These are phyloP conservation scores for Krasilnikovozyma curviuscula DNA, from an alignment of 768 basidiomycete genomes.

Conservation along the genomic window DNA sequence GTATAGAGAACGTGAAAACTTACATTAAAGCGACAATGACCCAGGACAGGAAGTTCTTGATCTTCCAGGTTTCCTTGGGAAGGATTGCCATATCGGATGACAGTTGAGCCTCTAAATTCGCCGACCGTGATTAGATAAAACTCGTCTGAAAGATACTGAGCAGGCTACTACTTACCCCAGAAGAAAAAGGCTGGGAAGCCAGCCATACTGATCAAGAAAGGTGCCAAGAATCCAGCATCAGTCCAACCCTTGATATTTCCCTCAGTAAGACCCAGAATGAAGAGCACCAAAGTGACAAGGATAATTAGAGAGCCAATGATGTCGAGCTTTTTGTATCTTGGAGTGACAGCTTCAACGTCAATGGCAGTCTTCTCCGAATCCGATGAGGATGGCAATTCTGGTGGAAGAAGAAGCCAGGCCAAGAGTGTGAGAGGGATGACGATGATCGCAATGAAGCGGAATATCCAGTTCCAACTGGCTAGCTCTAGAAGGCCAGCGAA, in stretches of 20 bases:
- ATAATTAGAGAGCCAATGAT: conserved; percentile 2
- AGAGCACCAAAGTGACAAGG: conserved; percentile 16
- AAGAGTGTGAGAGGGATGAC: conserved; percentile 8
- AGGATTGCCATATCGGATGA: not conserved
- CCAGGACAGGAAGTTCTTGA: conserved; percentile 19
- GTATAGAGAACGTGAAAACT: not conserved
- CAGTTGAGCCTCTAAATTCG: not conserved
- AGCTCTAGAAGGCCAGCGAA: conserved; percentile 13
- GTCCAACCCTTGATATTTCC: conserved; percentile 19
- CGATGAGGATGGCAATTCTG: not conserved
- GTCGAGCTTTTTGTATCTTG: not conserved
- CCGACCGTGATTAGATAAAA: not conserved
- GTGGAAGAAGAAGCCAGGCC: conserved; percentile 11
- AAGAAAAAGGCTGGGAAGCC: conserved; percentile 17
- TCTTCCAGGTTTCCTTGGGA: conserved; percentile 15
- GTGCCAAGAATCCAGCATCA: conserved; percentile 15
- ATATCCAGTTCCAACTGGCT: conserved; percentile 13
- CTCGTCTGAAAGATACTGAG: not conserved
- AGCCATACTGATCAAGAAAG: conserved; percentile 16
- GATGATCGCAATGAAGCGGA: conserved; percentile 11
- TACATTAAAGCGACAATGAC: conserved; percentile 12
- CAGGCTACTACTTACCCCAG: conserved; percentile 10
- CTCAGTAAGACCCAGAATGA: conserved; percentile 20
- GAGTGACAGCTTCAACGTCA: not conserved
- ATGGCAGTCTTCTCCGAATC: not conserved